phyloP scores from a whole-genome alignment of 78 protist genomes.

The Speleostelium caveatum region DNA sequence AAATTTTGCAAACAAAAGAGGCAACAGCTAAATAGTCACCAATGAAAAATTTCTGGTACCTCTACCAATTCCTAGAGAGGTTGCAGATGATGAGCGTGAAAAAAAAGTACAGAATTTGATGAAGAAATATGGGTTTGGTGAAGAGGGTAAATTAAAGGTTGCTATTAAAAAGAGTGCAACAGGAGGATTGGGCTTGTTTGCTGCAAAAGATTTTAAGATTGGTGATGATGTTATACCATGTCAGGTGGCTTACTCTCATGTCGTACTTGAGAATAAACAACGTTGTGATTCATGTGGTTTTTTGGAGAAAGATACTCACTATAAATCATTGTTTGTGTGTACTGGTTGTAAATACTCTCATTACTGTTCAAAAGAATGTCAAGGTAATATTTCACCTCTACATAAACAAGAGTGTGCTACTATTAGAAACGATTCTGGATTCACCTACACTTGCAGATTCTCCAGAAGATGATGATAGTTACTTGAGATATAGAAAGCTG shows the following conservation, averaged over 20 bases:
- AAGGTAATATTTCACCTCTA: neutral
- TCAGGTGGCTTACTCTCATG: neutral
- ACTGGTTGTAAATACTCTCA: neutral
- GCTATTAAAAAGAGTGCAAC: no score
- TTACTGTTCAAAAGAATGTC: neutral
- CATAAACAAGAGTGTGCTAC: neutral
- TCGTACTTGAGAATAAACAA: neutral
- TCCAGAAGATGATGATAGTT: no score
- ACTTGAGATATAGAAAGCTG: no score
- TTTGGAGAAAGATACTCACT: neutral
- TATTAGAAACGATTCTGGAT: neutral
- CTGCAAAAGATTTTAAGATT: neutral
- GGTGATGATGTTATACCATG: neutral
- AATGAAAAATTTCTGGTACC: no score
- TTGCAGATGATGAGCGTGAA: no score
- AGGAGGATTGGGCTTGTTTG: neutral
- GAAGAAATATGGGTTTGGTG: no score
- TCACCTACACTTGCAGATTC: neutral
- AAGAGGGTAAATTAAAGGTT: no score
- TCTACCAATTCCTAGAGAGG: no score
- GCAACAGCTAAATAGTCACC: no score
- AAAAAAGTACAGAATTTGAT: no score
- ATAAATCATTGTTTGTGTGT: neutral
- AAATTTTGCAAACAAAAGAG: no score
- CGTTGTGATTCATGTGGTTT: neutral